phyloP scores from a whole-genome alignment of 2,329 filamentous ascomycete genomes.

The Teratosphaeria pseudoeucalypti region DNA sequence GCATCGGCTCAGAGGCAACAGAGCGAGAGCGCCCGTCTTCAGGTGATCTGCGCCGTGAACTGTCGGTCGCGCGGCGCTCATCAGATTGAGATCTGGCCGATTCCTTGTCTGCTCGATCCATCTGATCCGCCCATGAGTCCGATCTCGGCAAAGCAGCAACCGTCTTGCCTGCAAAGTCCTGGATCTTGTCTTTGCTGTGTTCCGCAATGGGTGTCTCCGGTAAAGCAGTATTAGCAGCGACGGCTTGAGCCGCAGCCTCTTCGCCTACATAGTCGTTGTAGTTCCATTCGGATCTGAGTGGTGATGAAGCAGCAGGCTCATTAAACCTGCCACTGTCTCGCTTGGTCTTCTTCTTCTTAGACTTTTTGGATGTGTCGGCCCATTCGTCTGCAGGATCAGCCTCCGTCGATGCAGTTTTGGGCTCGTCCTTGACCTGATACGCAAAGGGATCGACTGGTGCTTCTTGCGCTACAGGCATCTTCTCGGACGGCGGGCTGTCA shows the following conservation, averaged over 20 bases:
- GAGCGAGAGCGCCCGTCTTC: constrained; percentile 4
- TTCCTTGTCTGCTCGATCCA: not conserved
- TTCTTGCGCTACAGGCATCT: not conserved
- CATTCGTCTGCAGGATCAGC: constrained; percentile 12
- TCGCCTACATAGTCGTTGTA: constrained; percentile 33
- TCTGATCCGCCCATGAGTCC: not conserved
- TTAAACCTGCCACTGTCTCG: constrained; percentile 33
- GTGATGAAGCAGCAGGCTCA: constrained; percentile 32
- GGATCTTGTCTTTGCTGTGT: not conserved
- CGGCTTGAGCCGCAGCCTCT: not conserved
- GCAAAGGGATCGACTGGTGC: constrained; percentile 10
- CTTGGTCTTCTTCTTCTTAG: constrained; percentile 32
- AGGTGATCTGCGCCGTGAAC: not conserved
- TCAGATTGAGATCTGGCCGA: not conserved
- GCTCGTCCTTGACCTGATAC: constrained; percentile 10
- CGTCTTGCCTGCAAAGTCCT: no score
- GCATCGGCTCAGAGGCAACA: constrained; percentile 17
- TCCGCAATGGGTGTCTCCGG: not conserved
- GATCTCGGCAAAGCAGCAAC: not conserved
- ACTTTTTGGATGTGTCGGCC: constrained; percentile 6
- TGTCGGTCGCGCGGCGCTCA: not conserved
- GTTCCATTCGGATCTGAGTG: constrained; percentile 34
- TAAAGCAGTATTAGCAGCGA: not conserved
- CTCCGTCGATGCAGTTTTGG: constrained; percentile 9
- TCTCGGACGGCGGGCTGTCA: constrained; percentile 6